Base-by-base conservation (phyloP, 306 rosid genomes). In the Myrica gale region DNA sequence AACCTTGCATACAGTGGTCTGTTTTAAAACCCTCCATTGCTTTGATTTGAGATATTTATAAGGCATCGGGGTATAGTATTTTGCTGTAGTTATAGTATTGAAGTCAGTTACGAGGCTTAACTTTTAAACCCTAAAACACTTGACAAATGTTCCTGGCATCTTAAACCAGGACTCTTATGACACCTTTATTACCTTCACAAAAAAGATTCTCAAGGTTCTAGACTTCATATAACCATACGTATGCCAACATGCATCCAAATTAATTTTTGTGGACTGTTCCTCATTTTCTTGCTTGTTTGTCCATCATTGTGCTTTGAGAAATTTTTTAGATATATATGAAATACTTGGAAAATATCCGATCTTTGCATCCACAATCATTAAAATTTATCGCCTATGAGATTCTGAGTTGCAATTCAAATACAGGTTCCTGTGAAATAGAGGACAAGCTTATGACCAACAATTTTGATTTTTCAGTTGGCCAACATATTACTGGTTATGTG, bases 401-500 rank as follows among this genome's bases (percentile, higher is more conserved):
- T 65, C 76, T 65, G 19, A 68, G 70, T 72, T 79, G 72, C 70
- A 51, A 69, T 72, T 66, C 87, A 55, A 56, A 83, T 80, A 56
- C 89, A 90, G 97, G 87, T 77, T 79, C 90, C 70, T 32, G 16
- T 82, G 89, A 85, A 60, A 47, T 79, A 26, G 85, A 41, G 62
- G 96, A 75, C 12, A 52, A 73, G 66, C 41, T 68, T 19, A 19
- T 57, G 51, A 76, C 79, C 1, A 85, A 79, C 57, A 83, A 77
- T 61, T 42, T 81, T 65, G 80, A 88, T 73, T 92, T 86, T 56
- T 85, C 84, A 48, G 79, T 72, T 50, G 99, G 97, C 71, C 90
- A 95, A 76, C 45, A 41, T 21, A 84, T 90, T 68, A 50, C 86
- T 77, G 99, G 97, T 74, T 92, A 89, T 87, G 91, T 89, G 53